Evolutionary conservation across 2,329 filamentous ascomycete species (phyloP).

Genomic region (Acrocalymma vagum): DNA sequence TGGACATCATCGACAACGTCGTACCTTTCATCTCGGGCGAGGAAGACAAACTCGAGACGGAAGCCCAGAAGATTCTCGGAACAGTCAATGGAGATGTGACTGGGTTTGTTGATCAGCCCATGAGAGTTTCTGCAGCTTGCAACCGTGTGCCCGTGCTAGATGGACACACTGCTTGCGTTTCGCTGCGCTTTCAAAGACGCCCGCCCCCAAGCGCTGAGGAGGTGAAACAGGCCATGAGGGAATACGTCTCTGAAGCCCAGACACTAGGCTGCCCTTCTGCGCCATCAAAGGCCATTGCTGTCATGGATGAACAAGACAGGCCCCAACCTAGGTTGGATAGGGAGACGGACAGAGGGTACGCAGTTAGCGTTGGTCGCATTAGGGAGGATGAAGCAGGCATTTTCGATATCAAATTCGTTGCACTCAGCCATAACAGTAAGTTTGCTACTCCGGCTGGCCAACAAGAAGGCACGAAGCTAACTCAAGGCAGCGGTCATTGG

Average conservation of each 20-base stretch:
- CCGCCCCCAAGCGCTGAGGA: slow-evolving; percentile 78
- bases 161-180: slow-evolving; percentile 95
- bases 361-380: slow-evolving; percentile 88
- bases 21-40: slow-evolving; percentile 93
- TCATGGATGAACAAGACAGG: slow-evolving; percentile 88
- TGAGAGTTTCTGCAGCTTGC: slow-evolving; percentile 86
- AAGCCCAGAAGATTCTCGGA: slow-evolving; percentile 94
- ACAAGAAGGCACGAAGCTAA: slow-evolving; percentile 22
- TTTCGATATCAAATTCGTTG: slow-evolving; percentile 95
- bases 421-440: slow-evolving; percentile 82
- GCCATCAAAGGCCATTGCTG: slow-evolving; percentile 80
- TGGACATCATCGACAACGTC: slow-evolving; percentile 97
- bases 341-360: slow-evolving; percentile 84
- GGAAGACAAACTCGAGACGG: slow-evolving; percentile 94
- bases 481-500: slow-evolving; percentile 76
- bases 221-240: slow-evolving; percentile 79
- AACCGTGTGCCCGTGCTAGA: slow-evolving; percentile 95
- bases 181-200: slow-evolving; percentile 79
- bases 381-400: slow-evolving; percentile 86
- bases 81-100: slow-evolving; percentile 74
- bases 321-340: slow-evolving; percentile 92
- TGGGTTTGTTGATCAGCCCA: slow-evolving; percentile 78
- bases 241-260: slow-evolving; percentile 84
- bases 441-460: slow-evolving; percentile 35
- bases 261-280: slow-evolving; percentile 87